These are phyloP conservation scores for Pseudocercospora vitis DNA, from an alignment of 2,329 filamentous ascomycete genomes.

Conservation along the genomic window DNA sequence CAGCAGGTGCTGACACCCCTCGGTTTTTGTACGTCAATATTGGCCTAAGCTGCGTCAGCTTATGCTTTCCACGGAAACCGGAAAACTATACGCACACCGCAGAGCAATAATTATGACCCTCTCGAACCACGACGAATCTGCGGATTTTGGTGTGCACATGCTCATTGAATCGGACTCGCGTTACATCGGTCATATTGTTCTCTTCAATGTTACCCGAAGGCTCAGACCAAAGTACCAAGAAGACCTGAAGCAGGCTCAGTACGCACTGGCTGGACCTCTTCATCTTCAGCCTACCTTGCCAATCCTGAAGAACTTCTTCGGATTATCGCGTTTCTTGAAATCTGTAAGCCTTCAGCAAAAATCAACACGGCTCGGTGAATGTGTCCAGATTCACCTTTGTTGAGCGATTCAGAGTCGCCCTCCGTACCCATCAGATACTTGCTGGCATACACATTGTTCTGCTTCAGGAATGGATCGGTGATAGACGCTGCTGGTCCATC, in stretches of 20 bases:
- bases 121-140: constrained; percentile 31
- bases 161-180: constrained; percentile 15
- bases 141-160: constrained; percentile 29
- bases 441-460: neutral
- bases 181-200: constrained; percentile 6
- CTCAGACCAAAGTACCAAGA: constrained; percentile 29
- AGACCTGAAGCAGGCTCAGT: constrained; percentile 14
- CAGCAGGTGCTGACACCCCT: constrained; percentile 23
- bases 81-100: constrained; percentile 15
- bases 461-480: neutral
- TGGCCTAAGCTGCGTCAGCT: constrained; percentile 9
- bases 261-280: neutral
- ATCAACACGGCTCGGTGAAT: neutral
- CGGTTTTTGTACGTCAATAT: constrained; percentile 29
- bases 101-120: constrained; percentile 19
- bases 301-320: neutral
- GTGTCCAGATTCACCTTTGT: neutral
- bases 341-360: neutral
- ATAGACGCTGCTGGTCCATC: neutral
- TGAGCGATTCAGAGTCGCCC: neutral
- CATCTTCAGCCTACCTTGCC: neutral
- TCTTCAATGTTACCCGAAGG: constrained; percentile 18
- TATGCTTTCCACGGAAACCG: neutral
- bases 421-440: neutral
- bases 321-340: neutral